These are phyloP conservation scores for Mrakiaceae sp. DNA, from an alignment of 1,284 basidiomycete species.

Conservation along the genomic window DNA sequence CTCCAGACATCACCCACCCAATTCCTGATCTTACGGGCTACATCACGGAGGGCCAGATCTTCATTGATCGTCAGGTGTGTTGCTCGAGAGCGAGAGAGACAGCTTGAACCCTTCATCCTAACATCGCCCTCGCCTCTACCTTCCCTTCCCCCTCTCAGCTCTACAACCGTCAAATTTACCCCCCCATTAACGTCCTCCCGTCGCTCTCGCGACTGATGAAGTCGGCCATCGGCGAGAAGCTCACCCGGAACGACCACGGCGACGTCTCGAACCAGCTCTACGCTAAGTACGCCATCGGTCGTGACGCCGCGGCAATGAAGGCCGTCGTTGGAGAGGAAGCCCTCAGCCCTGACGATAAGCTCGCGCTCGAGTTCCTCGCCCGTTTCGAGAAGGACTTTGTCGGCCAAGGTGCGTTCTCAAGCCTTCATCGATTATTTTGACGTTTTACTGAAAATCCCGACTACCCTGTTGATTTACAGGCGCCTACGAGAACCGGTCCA, in stretches of 20 bases:
- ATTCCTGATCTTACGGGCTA: slow-evolving; percentile 99
- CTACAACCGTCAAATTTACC: slow-evolving; percentile 94
- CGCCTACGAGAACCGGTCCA: slow-evolving; percentile 86
- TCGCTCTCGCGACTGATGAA: slow-evolving; percentile 99
- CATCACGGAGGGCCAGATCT: slow-evolving; percentile 90
- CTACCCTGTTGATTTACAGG: slow-evolving; percentile 39
- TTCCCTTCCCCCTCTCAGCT: slow-evolving; percentile 41
- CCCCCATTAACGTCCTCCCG: slow-evolving; percentile 98
- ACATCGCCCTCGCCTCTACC: neutral
- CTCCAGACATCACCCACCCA: slow-evolving; percentile 93
- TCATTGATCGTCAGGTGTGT: slow-evolving; percentile 66
- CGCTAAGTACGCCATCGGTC: slow-evolving; percentile 93
- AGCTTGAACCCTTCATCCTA: neutral
- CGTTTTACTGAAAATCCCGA: neutral
- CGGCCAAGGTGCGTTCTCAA: slow-evolving; percentile 58
- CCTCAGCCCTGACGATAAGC: slow-evolving; percentile 82
- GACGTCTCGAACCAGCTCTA: slow-evolving; percentile 99
- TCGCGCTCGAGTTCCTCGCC: slow-evolving; percentile 70
- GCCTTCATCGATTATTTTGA: slow-evolving; percentile 1
- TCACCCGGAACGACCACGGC: slow-evolving; percentile 95
- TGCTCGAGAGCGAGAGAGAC: slow-evolving; percentile 20
- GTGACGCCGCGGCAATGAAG: slow-evolving; percentile 98
- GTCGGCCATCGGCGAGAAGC: slow-evolving; percentile 93
- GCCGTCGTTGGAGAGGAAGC: slow-evolving; percentile 99
- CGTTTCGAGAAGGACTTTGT: slow-evolving; percentile 93